Evolutionary conservation across 768 basidiomycete species (phyloP), one percentile per base, ranked within the genome.

Genomic region (Glaciozyma martinii): DNA sequence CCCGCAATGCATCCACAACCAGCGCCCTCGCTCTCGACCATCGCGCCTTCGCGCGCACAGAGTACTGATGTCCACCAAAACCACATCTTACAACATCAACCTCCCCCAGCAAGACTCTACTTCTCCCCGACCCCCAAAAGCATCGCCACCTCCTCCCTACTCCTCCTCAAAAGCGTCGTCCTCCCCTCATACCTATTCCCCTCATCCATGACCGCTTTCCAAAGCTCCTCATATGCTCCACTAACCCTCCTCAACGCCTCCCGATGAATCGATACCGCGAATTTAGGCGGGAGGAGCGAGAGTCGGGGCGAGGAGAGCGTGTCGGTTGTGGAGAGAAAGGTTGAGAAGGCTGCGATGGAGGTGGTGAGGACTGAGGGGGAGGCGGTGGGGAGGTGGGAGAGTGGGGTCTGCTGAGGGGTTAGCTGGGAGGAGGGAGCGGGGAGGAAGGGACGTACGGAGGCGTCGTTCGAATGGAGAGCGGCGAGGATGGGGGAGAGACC

Each of bases 301-400:
- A 98, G 83, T 3, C 89, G 85, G 0, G 88, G 85, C 19, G 89
- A 84, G 19, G 89, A 82, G 19, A 91, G 71, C 60, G 78, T 86
- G 68, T 89, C 88, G 32, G 85, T 80, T 2, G 85, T 83, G 7
- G 89, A 87, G 4, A 98, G 84, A 88, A 92, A 98, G 1, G 79
- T 74, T 1, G 91, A 87, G 78, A 98, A 95, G 50, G 56, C n/a
- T 15, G 56, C 27, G 40, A 95, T 81, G 0, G 88, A 80, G 10
- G 76, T 70, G 56, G 86, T 81, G 47, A 97, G 80, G 16, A 83
- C 78, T 16, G 82, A 73, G 0, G 89, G 82, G 57, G 85, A 81
- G 3, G 87, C 84, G 0, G 81, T 77, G 2, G 88, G 85, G 12
- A 88, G 76, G 49, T 82, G 86, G 0, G 93, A 89, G 16, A 98